Conservation (phyloP, 805 yeast genomes). For the Wickerhamomyces queroliae region DNA sequence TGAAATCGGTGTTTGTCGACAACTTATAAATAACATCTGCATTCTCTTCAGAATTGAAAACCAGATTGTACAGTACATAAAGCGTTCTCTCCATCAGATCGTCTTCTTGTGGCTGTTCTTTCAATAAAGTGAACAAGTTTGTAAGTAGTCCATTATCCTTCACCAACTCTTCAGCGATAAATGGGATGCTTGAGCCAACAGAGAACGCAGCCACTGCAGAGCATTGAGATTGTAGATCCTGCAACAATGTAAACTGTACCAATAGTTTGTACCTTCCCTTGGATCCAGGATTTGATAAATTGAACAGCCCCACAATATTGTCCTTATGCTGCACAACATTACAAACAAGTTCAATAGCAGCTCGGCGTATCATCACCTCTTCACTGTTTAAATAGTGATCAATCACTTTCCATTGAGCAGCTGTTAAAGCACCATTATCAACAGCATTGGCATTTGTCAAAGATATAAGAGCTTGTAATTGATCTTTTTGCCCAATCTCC, state of each 20-base stretch:
- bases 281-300: constrained; percentile 34
- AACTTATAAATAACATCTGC: constrained; percentile 3
- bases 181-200: constrained; percentile 28
- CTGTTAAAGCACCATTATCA: constrained; percentile 29
- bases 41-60: constrained; percentile 18
- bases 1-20: constrained; percentile 2
- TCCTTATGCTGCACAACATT: constrained; percentile 43
- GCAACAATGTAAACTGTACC: constrained; percentile 33
- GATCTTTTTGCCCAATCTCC: constrained; percentile 25
- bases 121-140: constrained; percentile 20
- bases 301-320: constrained; percentile 51
- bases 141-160: constrained; percentile 19
- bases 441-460: constrained; percentile 56
- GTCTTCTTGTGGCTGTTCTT: constrained; percentile 22
- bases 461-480: constrained; percentile 54
- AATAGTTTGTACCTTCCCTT: constrained; percentile 34
- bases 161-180: constrained; percentile 27
- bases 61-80: constrained; percentile 22
- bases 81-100: constrained; percentile 27
- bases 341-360: constrained; percentile 58
- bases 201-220: constrained; percentile 34
- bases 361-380: constrained; percentile 45
- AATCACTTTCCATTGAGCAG: constrained; percentile 37
- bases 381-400: constrained; percentile 38
- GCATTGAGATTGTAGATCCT: constrained; percentile 35